These are phyloP conservation scores for Saccharomyces hybrid DNA, from an alignment of 1,139 yeast genomes.

Conservation along the genomic window DNA sequence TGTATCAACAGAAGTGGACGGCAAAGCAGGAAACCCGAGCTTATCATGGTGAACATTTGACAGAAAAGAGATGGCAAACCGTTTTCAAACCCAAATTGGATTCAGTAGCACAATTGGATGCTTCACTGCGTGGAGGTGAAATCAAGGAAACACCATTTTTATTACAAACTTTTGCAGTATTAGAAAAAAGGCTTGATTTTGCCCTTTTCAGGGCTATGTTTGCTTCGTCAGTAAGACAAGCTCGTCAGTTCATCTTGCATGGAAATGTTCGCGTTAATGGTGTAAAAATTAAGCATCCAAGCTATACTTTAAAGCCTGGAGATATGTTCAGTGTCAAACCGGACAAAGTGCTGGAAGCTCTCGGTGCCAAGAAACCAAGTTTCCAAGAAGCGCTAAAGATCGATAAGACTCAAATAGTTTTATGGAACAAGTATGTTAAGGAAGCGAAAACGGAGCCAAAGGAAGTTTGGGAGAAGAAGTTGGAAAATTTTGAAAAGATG, in stretches of 20 bases:
- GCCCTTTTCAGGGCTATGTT: conserved; percentile 89
- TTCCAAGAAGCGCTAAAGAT: conserved; percentile 56
- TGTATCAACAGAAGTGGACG: conserved; percentile 86
- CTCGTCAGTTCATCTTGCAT: conserved; percentile 75
- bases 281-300: conserved; percentile 65
- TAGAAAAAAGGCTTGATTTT: conserved; percentile 83
- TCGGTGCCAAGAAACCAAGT: conserved; percentile 80
- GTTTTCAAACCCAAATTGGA: conserved; percentile 66
- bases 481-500: conserved; percentile 20
- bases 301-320: conserved; percentile 72
- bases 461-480: conserved; percentile 48
- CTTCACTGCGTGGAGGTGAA: conserved; percentile 56
- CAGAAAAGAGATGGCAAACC: conserved; percentile 75
- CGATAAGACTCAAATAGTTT: conserved; percentile 62
- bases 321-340: conserved; percentile 84
- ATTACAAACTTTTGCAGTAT: conserved; percentile 78
- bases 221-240: conserved; percentile 91
- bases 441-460: conserved; percentile 48
- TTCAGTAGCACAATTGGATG: conserved; percentile 80
- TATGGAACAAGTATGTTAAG: conserved; percentile 68
- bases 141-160: conserved; percentile 67
- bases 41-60: conserved; percentile 90
- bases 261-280: conserved; percentile 89
- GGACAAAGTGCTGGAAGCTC: conserved; percentile 73
- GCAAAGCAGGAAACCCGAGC: conserved; percentile 91